Evolutionary conservation across 1,139 yeast genomes (phyloP).

Genomic region (Diutina scorzettiae): DNA sequence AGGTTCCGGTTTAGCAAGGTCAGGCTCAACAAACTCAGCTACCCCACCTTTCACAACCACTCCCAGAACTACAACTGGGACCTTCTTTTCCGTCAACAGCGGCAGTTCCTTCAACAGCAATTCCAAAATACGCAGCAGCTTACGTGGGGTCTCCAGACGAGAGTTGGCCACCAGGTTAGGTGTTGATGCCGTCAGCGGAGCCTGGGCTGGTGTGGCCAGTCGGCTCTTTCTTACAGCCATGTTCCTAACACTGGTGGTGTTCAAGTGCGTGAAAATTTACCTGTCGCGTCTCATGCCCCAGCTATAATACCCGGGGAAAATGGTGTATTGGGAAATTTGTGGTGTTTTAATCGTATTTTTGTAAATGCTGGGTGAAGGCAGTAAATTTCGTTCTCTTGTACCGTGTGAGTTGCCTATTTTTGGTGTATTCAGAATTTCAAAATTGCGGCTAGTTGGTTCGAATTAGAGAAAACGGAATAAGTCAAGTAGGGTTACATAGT

Average conservation of each 20-base stretch:
- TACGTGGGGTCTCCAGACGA: background rate
- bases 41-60: background rate
- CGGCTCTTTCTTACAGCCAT: conserved; percentile 1
- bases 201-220: background rate
- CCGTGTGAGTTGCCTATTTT: no score
- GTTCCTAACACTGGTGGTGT: background rate
- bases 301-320: no score
- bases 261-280: conserved; percentile 5
- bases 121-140: conserved; percentile 2
- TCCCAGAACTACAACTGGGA: background rate
- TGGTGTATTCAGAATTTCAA: no score
- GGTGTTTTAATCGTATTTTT: no score
- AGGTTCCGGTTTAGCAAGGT: conserved; percentile 37
- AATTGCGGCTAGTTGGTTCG: no score
- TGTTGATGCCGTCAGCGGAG: background rate
- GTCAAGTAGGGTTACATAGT: no score
- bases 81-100: background rate
- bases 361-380: no score
- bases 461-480: no score
- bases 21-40: conserved; percentile 42
- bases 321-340: no score
- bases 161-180: background rate
- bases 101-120: background rate
- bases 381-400: no score
- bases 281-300: no score